Base-by-base conservation (phyloP, 2,329 filamentous ascomycete genomes). In the Erysiphe pulchra region DNA sequence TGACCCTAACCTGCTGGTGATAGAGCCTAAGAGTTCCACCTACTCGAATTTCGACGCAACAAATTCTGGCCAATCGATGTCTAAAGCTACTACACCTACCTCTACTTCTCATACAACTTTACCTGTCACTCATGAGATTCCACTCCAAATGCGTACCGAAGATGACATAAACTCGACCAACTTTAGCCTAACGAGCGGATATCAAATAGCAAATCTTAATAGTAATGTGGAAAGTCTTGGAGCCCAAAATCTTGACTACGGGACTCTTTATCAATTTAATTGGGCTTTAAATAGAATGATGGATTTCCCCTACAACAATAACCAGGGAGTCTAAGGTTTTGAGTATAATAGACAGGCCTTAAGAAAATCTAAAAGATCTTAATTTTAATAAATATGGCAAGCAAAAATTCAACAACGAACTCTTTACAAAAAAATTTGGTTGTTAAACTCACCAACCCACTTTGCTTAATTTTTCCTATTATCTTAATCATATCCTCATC, bases 221-320 rank as follows among this genome's bases (percentile, higher is more conserved):
- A 16, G 20, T n/a, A 43, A 33, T 33, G 12, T 30, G 2, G 28
- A n/a, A 28, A 48, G 49, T 30, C 63, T 64, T 30, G 67, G 69
- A 52, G 78, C 81, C 50, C 69, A 71, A 51, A 71, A 80, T 46
- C 71, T 73, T 10, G 79, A 75, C 54, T 85, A 85, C 59, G 82
- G 92, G 59, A 83, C 92, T 50, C 93, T 92, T 56, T 85, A 93
- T 61, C 83, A 86, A 1, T 69, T 93, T 55, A 83, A 87, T 59
- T 94, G 86, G 86, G 84, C 92, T 67, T 65, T 94, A 49, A 86
- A 94, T 59, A 82, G 82, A 13, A 67, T 87, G 32, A 67, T 90
- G 49, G 80, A 86, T 57, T 80, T 87, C 57, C 82, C 81, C 51
- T 85, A 78, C 56, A 69, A 67, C 11, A 77, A 72, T 54, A 65